These are phyloP conservation scores for Beauveria pseudobassiana DNA, from an alignment of 2,329 filamentous ascomycete species.

Conservation along the genomic window DNA sequence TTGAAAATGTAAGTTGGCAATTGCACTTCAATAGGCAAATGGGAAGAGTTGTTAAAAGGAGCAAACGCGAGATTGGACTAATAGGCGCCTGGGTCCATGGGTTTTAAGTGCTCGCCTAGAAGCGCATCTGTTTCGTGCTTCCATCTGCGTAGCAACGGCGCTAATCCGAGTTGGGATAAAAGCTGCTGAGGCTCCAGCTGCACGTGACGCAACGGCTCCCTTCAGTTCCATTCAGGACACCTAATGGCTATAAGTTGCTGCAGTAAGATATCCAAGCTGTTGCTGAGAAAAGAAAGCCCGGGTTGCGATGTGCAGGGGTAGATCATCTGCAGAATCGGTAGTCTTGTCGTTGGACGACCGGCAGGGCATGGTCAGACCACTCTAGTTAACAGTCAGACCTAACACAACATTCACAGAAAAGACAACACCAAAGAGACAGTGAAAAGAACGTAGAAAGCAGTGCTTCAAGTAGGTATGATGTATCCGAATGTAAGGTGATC, in stretches of 20 bases:
- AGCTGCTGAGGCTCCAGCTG: conserved; percentile 4
- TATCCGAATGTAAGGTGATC: background rate
- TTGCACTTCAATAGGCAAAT: background rate
- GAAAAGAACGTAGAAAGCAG: background rate
- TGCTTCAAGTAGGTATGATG: background rate
- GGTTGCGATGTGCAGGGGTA: too few relatives aligned
- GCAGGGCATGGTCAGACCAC: background rate
- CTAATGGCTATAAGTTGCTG: background rate
- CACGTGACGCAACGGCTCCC: conserved; percentile 4
- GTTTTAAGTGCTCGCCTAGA: conserved; percentile 2
- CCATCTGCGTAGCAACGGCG: conserved; percentile 21
- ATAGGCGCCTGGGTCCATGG: conserved; percentile 1
- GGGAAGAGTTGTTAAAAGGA: background rate
- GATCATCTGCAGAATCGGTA: background rate
- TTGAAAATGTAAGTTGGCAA: background rate
- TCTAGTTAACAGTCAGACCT: background rate
- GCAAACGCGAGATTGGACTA: background rate
- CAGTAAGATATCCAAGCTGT: background rate
- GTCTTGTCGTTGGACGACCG: background rate
- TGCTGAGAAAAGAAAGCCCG: too few relatives aligned
- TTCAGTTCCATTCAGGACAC: background rate
- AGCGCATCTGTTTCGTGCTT: conserved; percentile 10
- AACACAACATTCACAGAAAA: background rate
- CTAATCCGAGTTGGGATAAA: conserved; percentile 18
- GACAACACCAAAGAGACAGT: background rate